Conservation (phyloP, 805 yeast species). For the Cyberlindnera mississippiensis region DNA sequence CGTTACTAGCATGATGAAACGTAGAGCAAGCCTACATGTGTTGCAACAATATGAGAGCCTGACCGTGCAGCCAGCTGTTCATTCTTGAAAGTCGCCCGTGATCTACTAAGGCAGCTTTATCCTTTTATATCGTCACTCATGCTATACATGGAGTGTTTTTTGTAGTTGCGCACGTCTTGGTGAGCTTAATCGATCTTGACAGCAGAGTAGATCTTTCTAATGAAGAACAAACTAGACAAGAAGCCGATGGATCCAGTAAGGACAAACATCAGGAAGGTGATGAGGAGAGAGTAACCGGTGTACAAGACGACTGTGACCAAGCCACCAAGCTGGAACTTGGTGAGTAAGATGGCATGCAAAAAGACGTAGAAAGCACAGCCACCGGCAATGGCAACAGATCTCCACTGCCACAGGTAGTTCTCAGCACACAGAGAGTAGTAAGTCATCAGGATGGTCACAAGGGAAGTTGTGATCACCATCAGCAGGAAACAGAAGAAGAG, state of each 20-base stretch:
- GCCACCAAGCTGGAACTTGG: constrained; percentile 68
- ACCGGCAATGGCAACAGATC: constrained; percentile 80
- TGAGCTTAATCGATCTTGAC: constrained; percentile 72
- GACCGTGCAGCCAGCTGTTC: no score
- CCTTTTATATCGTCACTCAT: no score
- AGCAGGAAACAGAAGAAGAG: constrained; percentile 82
- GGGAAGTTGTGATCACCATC: constrained; percentile 74
- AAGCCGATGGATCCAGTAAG: constrained; percentile 90
- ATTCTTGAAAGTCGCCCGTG: no score
- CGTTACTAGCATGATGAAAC: no score
- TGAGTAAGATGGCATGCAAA: constrained; percentile 73
- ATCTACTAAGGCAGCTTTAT: no score
- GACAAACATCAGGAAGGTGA: constrained; percentile 67
- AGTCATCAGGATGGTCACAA: constrained; percentile 74
- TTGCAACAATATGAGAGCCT: no score
- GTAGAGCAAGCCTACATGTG: no score
- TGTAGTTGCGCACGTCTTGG: no score
- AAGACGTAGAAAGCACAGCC: constrained; percentile 85
- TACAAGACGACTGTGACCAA: constrained; percentile 74
- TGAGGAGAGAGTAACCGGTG: constrained; percentile 74
- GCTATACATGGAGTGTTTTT: no score
- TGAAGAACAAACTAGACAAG: constrained; percentile 66
- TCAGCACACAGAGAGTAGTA: constrained; percentile 86
- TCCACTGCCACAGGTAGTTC: constrained; percentile 98
- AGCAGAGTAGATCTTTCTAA: constrained; percentile 74